Evolutionary conservation across 371 early-diverging fungal species (phyloP).

Genomic region (Mortierella sp.): DNA sequence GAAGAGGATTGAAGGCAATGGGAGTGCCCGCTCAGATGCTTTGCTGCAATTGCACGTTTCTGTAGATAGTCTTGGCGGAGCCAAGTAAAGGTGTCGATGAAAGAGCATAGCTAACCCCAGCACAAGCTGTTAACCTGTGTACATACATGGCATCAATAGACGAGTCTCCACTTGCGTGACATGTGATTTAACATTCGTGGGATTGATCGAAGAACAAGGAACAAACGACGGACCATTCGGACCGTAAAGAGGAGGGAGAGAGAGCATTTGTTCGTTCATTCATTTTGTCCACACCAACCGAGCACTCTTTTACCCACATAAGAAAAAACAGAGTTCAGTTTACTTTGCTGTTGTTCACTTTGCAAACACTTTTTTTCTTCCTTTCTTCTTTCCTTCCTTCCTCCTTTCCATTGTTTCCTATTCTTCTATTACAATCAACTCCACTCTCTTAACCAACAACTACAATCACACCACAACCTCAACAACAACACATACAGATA

Average conservation of each 20-base stretch:
- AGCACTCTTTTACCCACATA: neutral
- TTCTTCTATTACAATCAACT: neutral
- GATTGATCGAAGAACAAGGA: neutral
- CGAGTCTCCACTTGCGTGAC: slow-evolving; percentile 1
- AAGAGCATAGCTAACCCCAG: neutral
- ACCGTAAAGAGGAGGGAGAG: neutral
- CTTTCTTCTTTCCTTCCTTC: neutral
- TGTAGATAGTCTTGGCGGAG: too few relatives aligned
- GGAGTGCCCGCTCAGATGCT: too few relatives aligned
- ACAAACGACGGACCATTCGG: neutral
- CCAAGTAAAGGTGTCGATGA: neutral
- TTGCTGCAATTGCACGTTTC: too few relatives aligned
- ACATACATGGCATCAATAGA: neutral
- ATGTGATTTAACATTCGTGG: neutral
- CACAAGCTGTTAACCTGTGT: neutral
- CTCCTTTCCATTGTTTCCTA: neutral
- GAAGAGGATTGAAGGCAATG: too few relatives aligned
- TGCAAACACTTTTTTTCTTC: neutral
- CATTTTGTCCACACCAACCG: neutral
- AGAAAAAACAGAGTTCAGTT: neutral
- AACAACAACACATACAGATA: slow-evolving; percentile 20
- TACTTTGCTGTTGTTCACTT: neutral
- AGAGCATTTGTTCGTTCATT: too few relatives aligned
- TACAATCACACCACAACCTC: neutral
- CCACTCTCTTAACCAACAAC: neutral